phyloP scores from a whole-genome alignment of 2,329 filamentous ascomycete genomes.

The Pseudogymnoascus sp. region DNA sequence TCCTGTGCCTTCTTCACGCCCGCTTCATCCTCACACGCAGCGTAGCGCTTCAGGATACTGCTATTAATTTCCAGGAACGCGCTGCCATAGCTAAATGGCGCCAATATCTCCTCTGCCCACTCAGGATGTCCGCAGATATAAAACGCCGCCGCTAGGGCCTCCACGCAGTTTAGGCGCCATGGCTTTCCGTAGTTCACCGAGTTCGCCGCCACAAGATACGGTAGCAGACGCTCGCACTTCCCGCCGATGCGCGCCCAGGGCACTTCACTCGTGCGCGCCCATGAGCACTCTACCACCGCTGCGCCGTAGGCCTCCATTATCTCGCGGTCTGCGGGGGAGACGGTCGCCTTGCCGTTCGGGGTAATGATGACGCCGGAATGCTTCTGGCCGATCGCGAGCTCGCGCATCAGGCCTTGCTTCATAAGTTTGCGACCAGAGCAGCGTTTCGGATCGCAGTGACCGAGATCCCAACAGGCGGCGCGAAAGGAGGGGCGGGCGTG shows the following conservation, averaged over 20 bases:
- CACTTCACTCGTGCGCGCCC: slow-evolving; percentile 87
- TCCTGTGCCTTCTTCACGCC: slow-evolving; percentile 78
- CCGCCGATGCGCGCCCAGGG: slow-evolving; percentile 89
- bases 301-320: slow-evolving; percentile 83
- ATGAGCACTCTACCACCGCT: slow-evolving; percentile 94
- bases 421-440: slow-evolving; percentile 96
- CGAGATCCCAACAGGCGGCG: slow-evolving; percentile 95
- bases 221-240: slow-evolving; percentile 82
- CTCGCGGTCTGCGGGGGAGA: slow-evolving; percentile 76
- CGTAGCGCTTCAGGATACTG: slow-evolving; percentile 74
- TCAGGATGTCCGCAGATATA: slow-evolving; percentile 86
- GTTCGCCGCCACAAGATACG: slow-evolving; percentile 94
- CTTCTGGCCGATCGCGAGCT: slow-evolving; percentile 84
- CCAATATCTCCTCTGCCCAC: slow-evolving; percentile 79
- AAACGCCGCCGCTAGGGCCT: slow-evolving; percentile 88
- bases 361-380: slow-evolving; percentile 89
- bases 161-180: slow-evolving; percentile 91
- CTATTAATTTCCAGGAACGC: slow-evolving; percentile 89
- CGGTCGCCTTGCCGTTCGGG: slow-evolving; percentile 79
- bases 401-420: slow-evolving; percentile 85
- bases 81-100: slow-evolving; percentile 79
- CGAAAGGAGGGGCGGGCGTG: slow-evolving; percentile 58
- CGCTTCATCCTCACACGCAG: slow-evolving; percentile 72
- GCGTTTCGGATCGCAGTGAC: slow-evolving; percentile 93
- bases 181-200: slow-evolving; percentile 95